Evolutionary conservation across 1,139 yeast species (phyloP).

Genomic region (Schwanniomyces etchellsii): DNA sequence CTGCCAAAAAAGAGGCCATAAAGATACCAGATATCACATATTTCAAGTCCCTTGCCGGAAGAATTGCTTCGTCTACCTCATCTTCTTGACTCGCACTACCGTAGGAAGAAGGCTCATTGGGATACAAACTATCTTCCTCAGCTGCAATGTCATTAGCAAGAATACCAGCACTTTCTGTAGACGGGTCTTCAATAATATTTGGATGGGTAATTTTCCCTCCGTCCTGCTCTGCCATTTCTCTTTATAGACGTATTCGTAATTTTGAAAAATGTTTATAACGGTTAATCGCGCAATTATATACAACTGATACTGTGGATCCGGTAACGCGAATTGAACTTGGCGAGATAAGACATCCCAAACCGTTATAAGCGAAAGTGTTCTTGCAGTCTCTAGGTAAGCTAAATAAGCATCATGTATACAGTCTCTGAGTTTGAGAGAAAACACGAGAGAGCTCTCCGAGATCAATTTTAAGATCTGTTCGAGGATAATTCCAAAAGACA

Average conservation of each 20-base stretch:
- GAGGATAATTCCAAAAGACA: no score
- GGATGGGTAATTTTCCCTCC: no score
- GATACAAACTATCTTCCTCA: constrained; percentile 24
- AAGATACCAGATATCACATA: constrained; percentile 28
- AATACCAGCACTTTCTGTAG: constrained; percentile 42
- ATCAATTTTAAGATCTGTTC: no score
- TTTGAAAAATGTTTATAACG: no score
- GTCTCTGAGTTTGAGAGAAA: no score
- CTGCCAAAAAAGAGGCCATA: constrained; percentile 38
- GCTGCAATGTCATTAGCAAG: constrained; percentile 46
- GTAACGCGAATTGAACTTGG: neutral
- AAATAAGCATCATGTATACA: no score
- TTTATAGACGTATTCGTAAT: no score
- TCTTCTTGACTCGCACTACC: constrained; percentile 13
- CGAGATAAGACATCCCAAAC: neutral
- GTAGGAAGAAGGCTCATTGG: constrained; percentile 7
- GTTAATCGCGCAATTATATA: no score
- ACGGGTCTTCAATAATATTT: constrained; percentile 25
- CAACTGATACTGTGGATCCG: neutral
- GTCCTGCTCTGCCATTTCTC: constrained; percentile 1
- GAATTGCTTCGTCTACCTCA: constrained; percentile 28
- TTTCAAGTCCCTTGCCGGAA: constrained; percentile 22
- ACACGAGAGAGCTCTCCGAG: no score
- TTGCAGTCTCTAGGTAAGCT: no score
- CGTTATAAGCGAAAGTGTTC: no score